Base-by-base conservation (phyloP, 768 basidiomycete species). In the Mycena chlorophos region DNA sequence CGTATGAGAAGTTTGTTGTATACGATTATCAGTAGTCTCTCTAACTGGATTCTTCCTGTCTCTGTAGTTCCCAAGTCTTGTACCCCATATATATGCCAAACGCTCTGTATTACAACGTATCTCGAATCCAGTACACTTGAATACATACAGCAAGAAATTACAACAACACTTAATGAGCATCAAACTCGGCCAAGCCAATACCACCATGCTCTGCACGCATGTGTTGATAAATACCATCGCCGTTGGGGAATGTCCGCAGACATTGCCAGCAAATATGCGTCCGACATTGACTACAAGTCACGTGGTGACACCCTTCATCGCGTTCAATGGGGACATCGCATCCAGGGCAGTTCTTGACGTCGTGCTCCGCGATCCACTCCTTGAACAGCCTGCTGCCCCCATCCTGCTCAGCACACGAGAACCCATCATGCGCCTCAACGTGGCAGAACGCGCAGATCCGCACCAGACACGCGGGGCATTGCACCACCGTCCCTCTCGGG, bases 201-300 rank as follows among this genome's bases (percentile, higher is more conserved):
- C 82, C 78, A 4, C 89, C 89, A 68, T 92, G 90, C 43, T 69
- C 71, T 4, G 59, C 53, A 5, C 82, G 79, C 90, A 92, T 92
- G 66, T 92, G 90, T 0, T 78, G 79, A 61, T 92, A 92, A n/a
- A 91, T 87, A 10, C 84, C 86, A 14, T 83, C 72, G 2, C 87
- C 85, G 30, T 75, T 73, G 0, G 81, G 78, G 69, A 91, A 92
- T 38, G 86, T 89, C 68, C 78, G 69, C 67, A 88, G 63, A 67
- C 90, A 93, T 22, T 83, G 82, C 91, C 90, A 92, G 55, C 90
- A 93, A 1, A 85, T 86, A 66, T 93, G 90, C 0, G 87, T 84
- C 61, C 82, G 78, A 67, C 90, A 93, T 28, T 79, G 77, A 0
- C 75, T 76, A 68, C 90, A 93, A n/a, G 81, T 85, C 78, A 93